Evolutionary conservation across 768 basidiomycete species (phyloP).

Genomic region (Hygrophoropsis aurantiaca): DNA sequence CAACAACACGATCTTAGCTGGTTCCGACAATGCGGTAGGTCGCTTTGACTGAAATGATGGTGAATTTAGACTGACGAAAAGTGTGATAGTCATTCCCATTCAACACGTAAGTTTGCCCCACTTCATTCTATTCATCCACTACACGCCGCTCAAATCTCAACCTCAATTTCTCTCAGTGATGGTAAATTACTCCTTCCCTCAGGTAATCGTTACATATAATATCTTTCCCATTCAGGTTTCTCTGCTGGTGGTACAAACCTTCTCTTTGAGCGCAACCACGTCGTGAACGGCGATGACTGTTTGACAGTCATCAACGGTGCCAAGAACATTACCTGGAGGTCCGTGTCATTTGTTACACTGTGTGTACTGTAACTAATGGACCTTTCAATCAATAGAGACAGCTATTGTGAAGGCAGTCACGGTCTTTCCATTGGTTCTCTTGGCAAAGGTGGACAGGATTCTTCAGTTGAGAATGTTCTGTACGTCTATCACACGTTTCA

Average conservation of each 20-base stretch:
- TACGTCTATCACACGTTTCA: constrained; percentile 33
- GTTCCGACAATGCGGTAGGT: constrained; percentile 39
- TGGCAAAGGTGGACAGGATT: constrained; percentile 40
- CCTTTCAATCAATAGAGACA: constrained; percentile 32
- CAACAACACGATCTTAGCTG: constrained; percentile 55
- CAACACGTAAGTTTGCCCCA: constrained; percentile 48
- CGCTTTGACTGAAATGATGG: background rate
- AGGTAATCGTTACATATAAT: background rate
- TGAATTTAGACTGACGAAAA: background rate
- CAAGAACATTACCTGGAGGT: constrained; percentile 53
- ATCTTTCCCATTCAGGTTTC: constrained; percentile 36
- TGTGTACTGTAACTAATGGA: background rate
- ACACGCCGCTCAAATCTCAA: background rate
- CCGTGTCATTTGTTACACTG: background rate
- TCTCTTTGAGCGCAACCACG: constrained; percentile 56
- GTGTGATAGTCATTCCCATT: constrained; percentile 52
- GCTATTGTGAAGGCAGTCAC: constrained; percentile 58
- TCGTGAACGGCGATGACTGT: constrained; percentile 65
- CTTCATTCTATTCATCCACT: background rate
- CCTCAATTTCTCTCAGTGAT: constrained; percentile 28
- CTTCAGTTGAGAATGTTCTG: constrained; percentile 59
- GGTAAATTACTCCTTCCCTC: constrained; percentile 22
- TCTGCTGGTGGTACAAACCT: constrained; percentile 56
- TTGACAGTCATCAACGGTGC: constrained; percentile 57
- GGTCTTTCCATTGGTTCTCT: constrained; percentile 59